Percentiles rank a stretch among this genome's conserved stretches.
Evolutionary conservation across 78 protist species (phyloP).

Genomic region (Dictyostelium firmibasis): DNA sequence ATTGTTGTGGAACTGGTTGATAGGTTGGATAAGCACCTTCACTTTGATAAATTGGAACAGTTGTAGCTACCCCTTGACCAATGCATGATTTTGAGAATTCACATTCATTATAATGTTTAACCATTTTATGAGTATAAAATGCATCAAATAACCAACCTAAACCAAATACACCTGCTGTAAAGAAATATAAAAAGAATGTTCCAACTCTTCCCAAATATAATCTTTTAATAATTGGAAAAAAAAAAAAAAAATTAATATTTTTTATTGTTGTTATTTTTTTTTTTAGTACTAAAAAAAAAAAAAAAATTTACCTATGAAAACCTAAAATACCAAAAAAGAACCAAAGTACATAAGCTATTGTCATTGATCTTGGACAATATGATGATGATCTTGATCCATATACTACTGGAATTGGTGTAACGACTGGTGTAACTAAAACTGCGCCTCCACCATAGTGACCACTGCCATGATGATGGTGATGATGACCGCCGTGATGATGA

Average conservation of each 20-base stretch:
- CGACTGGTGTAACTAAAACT: not conserved
- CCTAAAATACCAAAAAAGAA: slow-evolving; percentile 55
- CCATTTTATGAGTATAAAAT: not conserved
- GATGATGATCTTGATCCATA: not conserved
- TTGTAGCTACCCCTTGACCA: not conserved
- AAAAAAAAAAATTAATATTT: too few relatives aligned
- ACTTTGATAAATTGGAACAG: not conserved
- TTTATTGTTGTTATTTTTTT: too few relatives aligned
- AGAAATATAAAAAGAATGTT: not conserved
- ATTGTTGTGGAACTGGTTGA: slow-evolving; percentile 2
- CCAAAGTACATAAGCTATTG: not conserved
- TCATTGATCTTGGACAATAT: not conserved
- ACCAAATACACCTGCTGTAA: slow-evolving; percentile 28
- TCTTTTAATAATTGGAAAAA: not conserved
- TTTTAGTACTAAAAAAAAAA: not conserved
- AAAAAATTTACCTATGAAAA: not conserved
- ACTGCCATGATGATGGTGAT: not conserved
- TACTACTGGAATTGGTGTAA: not conserved
- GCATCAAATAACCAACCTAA: slow-evolving; percentile 39
- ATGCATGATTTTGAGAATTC: not conserved
- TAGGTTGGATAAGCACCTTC: slow-evolving; percentile 6
- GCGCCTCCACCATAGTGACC: not conserved
- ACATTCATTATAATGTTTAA: not conserved
- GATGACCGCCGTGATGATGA: not conserved
- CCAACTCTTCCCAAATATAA: not conserved